Conservation (phyloP, 352 stramenopile species). For the Peronospora tabacina region DNA sequence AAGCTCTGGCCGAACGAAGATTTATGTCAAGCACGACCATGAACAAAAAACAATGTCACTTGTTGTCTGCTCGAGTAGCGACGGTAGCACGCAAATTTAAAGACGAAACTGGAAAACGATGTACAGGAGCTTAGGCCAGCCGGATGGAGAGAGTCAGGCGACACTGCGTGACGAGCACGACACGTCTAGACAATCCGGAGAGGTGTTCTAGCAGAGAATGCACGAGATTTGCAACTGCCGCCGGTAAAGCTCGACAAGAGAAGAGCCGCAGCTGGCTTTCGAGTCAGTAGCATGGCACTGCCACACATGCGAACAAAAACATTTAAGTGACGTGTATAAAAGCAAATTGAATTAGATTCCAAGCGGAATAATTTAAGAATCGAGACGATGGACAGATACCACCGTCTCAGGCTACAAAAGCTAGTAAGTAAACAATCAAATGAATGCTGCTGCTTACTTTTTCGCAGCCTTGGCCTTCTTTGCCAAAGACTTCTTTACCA, state of each 20-base stretch:
- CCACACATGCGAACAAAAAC: neutral
- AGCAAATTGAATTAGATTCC: constrained; percentile 32
- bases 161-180: constrained; percentile 47
- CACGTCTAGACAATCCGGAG: neutral
- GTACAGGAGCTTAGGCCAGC: too few relatives aligned
- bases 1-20: constrained; percentile 39
- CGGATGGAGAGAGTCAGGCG: constrained; percentile 42
- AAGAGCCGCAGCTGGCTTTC: too few relatives aligned
- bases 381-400: constrained; percentile 3
- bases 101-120: constrained; percentile 43
- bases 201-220: too few relatives aligned
- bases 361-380: constrained; percentile 53
- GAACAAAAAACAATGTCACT: constrained; percentile 57
- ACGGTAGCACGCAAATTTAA: constrained; percentile 33
- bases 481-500: constrained; percentile 53
- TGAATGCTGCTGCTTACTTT: constrained; percentile 23
- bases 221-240: too few relatives aligned
- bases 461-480: constrained; percentile 51
- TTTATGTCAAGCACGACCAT: constrained; percentile 29
- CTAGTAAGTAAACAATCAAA: constrained; percentile 17
- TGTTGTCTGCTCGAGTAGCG: constrained; percentile 56
- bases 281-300: too few relatives aligned
- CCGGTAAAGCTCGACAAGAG: too few relatives aligned
- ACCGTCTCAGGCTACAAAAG: constrained; percentile 10
- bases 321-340: constrained; percentile 1